phyloP scores from a whole-genome alignment of 2,329 filamentous ascomycete species.

The Neonectria magnoliae region DNA sequence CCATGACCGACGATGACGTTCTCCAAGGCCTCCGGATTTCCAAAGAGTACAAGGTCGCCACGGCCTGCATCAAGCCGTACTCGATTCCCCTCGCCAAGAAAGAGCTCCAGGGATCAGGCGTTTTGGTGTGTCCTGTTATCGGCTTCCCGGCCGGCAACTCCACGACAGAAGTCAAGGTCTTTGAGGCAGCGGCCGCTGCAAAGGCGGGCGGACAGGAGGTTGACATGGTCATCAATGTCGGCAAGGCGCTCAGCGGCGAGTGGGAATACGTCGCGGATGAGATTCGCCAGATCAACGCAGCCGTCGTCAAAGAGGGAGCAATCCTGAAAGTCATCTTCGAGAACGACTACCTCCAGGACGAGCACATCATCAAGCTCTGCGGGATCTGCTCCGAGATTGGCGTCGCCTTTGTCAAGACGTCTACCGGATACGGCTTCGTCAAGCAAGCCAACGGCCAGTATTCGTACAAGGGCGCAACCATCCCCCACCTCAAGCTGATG shows the following conservation, averaged over 20 bases:
- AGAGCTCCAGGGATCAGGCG: constrained; percentile 58
- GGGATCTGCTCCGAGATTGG: constrained; percentile 61
- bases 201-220: constrained; percentile 62
- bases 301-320: constrained; percentile 54
- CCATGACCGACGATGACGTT: constrained; percentile 67
- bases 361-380: constrained; percentile 63
- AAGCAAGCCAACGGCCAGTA: constrained; percentile 63
- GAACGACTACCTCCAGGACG: constrained; percentile 63
- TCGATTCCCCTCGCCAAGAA: constrained; percentile 58
- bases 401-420: constrained; percentile 70
- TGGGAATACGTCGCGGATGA: constrained; percentile 67
- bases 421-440: constrained; percentile 69
- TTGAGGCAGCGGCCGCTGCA: constrained; percentile 60
- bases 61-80: constrained; percentile 69
- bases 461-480: constrained; percentile 63
- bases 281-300: constrained; percentile 60
- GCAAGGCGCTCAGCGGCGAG: constrained; percentile 64
- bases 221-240: constrained; percentile 70
- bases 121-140: constrained; percentile 66
- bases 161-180: constrained; percentile 63
- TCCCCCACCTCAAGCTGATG: constrained; percentile 64
- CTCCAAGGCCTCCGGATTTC: constrained; percentile 58
- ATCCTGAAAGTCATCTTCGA: constrained; percentile 71
- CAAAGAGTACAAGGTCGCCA: constrained; percentile 59
- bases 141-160: constrained; percentile 70